Evolutionary conservation across 257 asterid species (phyloP), one percentile per base, ranked within the genome.

Genomic region (Leonotis leonurus): DNA sequence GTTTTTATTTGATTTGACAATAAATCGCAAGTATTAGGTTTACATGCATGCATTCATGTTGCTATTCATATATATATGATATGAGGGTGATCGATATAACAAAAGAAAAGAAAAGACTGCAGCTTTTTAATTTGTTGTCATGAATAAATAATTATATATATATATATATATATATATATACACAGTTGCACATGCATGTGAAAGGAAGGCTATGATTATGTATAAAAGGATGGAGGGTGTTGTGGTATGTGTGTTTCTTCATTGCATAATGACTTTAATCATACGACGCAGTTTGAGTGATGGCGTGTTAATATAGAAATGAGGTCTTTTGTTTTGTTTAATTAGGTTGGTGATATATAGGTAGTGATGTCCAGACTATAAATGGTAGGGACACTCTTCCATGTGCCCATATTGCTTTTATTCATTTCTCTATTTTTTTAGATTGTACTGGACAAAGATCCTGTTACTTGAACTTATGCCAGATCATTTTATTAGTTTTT

Each of bases 301-400:
- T 46, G 50, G 36, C 36, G 65, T 62, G 55, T 43, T 55, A 33
- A 55, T 32, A 35, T 57, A 36, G 52, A 16, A 67, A 56, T 13
- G 45, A 44, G 9, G 10, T 4, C 0, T 2, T 10, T 25, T 50
- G 26, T 2, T 52, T 51, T 18, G 41, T 3, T 63, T n/a, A n/a
- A n/a, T n/a, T n/a, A 10, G 25, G 6, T 22, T 22, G 33, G 37
- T 20, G 13, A 32, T 32, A 32, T n/a, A 41, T n/a, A n/a, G 58
- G 32, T 39, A 41, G 57, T 61, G 69, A 61, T 22, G 14, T 53
- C 59, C 65, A 63, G 70, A 22, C 17, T n/a, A n/a, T n/a, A n/a
- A n/a, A n/a, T n/a, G n/a, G n/a, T 70, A 49, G 76, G 70, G 67
- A 21, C 67, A 33, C 8, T 3, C 64, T 10, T 57, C 50, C 76